Evolutionary conservation across 805 yeast genomes (phyloP).

Genomic region (Barnettozyma californica): DNA sequence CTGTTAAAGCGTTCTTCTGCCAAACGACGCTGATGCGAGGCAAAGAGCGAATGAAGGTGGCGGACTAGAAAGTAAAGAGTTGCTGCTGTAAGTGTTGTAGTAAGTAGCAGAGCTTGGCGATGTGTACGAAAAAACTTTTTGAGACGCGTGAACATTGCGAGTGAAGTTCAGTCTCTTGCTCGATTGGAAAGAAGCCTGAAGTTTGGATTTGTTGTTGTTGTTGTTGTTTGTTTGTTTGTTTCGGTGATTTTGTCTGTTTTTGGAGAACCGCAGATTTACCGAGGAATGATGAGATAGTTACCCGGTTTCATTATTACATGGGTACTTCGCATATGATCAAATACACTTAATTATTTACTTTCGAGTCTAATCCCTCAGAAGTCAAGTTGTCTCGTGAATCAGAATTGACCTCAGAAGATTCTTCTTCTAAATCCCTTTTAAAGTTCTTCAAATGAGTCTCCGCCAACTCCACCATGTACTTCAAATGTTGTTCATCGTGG

Average conservation of each 20-base stretch:
- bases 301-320: neutral
- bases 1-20: constrained; percentile 54
- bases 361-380: neutral
- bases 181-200: neutral
- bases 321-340: neutral
- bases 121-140: constrained; percentile 37
- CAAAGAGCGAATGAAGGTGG: constrained; percentile 39
- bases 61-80: constrained; percentile 38
- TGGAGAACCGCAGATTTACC: neutral
- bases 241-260: neutral
- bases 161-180: neutral
- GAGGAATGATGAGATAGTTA: neutral
- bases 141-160: constrained; percentile 19
- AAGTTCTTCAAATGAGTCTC: constrained; percentile 16
- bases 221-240: too few species aligned
- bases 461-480: constrained; percentile 21
- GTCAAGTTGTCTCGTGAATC: neutral
- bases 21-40: constrained; percentile 45
- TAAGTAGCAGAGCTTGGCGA: constrained; percentile 32
- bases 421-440: constrained; percentile 4
- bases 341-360: neutral
- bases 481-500: constrained; percentile 20
- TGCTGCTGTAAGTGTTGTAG: constrained; percentile 26
- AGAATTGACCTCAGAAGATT: neutral
- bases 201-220: neutral